phyloP scores from a whole-genome alignment of 2,329 filamentous ascomycete species.

The Xylariaceae sp. region DNA sequence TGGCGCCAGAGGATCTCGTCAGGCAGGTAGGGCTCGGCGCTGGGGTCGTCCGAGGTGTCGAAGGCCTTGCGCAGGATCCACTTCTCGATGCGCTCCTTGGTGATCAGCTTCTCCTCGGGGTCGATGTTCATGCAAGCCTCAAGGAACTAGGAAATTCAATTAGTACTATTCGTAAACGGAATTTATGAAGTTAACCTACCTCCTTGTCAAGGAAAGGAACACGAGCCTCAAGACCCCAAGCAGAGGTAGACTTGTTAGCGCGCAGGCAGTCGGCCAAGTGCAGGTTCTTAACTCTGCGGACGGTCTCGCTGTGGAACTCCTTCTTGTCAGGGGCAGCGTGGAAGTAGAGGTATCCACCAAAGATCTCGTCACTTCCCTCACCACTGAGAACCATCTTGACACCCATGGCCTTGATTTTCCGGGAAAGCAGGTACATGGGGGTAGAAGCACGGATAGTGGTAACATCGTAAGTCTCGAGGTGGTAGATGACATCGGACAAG shows the following conservation, averaged over 20 bases:
- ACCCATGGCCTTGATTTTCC: constrained; percentile 99
- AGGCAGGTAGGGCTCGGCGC: constrained; percentile 79
- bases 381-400: constrained; percentile 99
- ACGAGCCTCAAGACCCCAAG: constrained; percentile 95
- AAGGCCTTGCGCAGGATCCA: constrained; percentile 98
- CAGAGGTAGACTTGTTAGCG: constrained; percentile 98
- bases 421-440: constrained; percentile 94
- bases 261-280: constrained; percentile 94
- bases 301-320: constrained; percentile 92
- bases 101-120: constrained; percentile 93
- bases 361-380: constrained; percentile 96
- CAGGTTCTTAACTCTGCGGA: constrained; percentile 91
- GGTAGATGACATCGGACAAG: constrained; percentile 94
- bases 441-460: constrained; percentile 98
- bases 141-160: no score
- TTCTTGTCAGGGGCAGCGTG: constrained; percentile 85
- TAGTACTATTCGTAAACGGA: no score
- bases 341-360: constrained; percentile 98
- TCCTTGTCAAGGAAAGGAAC: constrained; percentile 97
- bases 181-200: no score
- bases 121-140: constrained; percentile 91
- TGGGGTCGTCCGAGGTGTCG: constrained; percentile 83
- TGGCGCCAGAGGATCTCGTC: constrained; percentile 95
- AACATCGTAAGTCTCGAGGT: constrained; percentile 96
- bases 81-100: constrained; percentile 84